Conservation (phyloP, 1,139 yeast species). For the Hansenula anomala region DNA sequence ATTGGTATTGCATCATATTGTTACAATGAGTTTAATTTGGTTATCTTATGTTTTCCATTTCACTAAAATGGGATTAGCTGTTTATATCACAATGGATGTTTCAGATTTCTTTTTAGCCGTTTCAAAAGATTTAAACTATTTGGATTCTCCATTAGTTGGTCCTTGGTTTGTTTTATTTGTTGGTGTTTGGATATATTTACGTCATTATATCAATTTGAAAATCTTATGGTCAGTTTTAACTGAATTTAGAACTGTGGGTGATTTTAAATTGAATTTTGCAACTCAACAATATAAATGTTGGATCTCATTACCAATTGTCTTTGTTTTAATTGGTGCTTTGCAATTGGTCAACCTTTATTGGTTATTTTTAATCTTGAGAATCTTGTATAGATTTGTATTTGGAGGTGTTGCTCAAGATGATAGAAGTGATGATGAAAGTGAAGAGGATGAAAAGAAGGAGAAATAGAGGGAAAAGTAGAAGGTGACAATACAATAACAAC, state of each 20-base stretch:
- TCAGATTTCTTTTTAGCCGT: conserved; percentile 84
- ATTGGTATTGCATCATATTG: conserved; percentile 86
- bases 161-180: conserved; percentile 70
- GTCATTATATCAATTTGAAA: conserved; percentile 78
- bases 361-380: conserved; percentile 78
- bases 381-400: conserved; percentile 56
- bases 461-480: conserved; percentile 24
- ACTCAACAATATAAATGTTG: conserved; percentile 95
- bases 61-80: conserved; percentile 90
- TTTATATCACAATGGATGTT: conserved; percentile 93
- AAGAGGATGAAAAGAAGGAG: conserved; percentile 16
- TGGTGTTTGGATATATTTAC: conserved; percentile 74
- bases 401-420: conserved; percentile 67
- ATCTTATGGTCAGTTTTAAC: conserved; percentile 87
- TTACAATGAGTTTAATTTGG: conserved; percentile 86
- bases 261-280: conserved; percentile 77
- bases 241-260: conserved; percentile 82
- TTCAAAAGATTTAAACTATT: conserved; percentile 80
- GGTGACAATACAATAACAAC: conserved; percentile 8
- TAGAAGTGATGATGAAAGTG: conserved; percentile 62
- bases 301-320: conserved; percentile 89
- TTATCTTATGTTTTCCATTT: conserved; percentile 92
- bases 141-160: conserved; percentile 60
- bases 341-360: conserved; percentile 86
- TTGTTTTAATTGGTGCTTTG: conserved; percentile 67